Conservation (phyloP, 2,329 filamentous ascomycete genomes). For the Clonostachys rhizophaga region DNA sequence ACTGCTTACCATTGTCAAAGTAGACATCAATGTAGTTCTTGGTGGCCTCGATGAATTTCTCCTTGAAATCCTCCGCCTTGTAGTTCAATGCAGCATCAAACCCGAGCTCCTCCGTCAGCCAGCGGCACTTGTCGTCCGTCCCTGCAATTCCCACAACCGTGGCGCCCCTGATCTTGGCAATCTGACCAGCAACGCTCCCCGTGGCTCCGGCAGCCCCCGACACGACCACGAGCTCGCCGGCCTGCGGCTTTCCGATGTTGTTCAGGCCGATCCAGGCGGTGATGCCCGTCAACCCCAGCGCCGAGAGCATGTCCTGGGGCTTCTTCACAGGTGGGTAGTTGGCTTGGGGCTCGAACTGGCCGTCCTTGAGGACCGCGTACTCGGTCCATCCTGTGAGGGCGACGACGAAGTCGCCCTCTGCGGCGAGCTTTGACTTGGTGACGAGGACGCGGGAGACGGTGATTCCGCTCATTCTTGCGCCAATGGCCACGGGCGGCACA, state of each 20-base stretch:
- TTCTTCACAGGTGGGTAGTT: conserved; percentile 31
- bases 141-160: conserved; percentile 63
- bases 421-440: conserved; percentile 48
- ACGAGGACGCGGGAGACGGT: conserved; percentile 58
- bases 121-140: conserved; percentile 61
- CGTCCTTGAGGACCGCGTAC: conserved; percentile 52
- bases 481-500: conserved; percentile 62
- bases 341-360: conserved; percentile 36
- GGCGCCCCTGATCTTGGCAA: conserved; percentile 68
- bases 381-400: conserved; percentile 60
- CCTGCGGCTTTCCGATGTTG: conserved; percentile 61
- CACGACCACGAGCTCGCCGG: conserved; percentile 71
- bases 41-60: conserved; percentile 57
- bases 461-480: conserved; percentile 62
- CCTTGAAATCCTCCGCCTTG: conserved; percentile 56
- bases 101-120: conserved; percentile 58
- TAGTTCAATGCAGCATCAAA: conserved; percentile 67
- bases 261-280: conserved; percentile 76
- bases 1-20: conserved; percentile 53
- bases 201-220: conserved; percentile 76
- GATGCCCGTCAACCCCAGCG: conserved; percentile 62
- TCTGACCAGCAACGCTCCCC: conserved; percentile 71
- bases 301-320: conserved; percentile 56
- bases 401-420: conserved; percentile 53
- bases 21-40: conserved; percentile 60